Evolutionary conservation across 1,284 basidiomycete species (phyloP).

Genomic region (Fistulinella cinereoalba): DNA sequence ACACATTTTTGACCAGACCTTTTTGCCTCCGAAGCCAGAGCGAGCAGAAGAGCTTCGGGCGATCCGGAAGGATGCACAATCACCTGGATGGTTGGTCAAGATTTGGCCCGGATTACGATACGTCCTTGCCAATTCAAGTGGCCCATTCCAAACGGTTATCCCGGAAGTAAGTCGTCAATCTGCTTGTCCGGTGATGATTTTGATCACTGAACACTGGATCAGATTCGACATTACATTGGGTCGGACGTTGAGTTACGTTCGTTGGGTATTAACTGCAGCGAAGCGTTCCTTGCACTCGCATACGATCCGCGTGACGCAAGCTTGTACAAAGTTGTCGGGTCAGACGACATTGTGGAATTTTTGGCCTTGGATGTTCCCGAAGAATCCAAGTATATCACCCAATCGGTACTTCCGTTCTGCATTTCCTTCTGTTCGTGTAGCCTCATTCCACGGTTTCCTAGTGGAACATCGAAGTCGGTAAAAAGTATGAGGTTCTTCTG

Average conservation of each 20-base stretch:
- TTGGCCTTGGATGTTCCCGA: constrained; percentile 14
- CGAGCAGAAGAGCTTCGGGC: constrained; percentile 17
- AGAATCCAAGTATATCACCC: constrained; percentile 16
- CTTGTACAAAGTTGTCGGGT: constrained; percentile 25
- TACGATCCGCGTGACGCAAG: constrained; percentile 24
- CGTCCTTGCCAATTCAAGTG: constrained; percentile 25
- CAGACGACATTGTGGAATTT: constrained; percentile 28
- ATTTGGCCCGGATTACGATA: constrained; percentile 19
- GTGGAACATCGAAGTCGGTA: constrained; percentile 18
- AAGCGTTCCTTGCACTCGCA: constrained; percentile 23
- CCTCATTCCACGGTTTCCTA: no score
- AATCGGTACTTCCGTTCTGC: no score
- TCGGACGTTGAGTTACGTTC: constrained; percentile 18
- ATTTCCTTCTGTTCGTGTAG: no score
- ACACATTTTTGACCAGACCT: constrained; percentile 7
- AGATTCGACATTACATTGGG: constrained; percentile 24
- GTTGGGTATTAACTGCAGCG: constrained; percentile 24
- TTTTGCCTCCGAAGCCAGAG: constrained; percentile 13
- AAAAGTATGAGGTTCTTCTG: constrained; percentile 19
- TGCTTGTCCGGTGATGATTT: background rate
- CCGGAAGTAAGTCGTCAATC: constrained; percentile 17
- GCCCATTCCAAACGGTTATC: constrained; percentile 20
- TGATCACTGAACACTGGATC: background rate
- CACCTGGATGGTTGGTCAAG: constrained; percentile 18
- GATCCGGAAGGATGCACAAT: constrained; percentile 1